Conservation (phyloP, 1,284 basidiomycete species). For the Fomes fomentarius region DNA sequence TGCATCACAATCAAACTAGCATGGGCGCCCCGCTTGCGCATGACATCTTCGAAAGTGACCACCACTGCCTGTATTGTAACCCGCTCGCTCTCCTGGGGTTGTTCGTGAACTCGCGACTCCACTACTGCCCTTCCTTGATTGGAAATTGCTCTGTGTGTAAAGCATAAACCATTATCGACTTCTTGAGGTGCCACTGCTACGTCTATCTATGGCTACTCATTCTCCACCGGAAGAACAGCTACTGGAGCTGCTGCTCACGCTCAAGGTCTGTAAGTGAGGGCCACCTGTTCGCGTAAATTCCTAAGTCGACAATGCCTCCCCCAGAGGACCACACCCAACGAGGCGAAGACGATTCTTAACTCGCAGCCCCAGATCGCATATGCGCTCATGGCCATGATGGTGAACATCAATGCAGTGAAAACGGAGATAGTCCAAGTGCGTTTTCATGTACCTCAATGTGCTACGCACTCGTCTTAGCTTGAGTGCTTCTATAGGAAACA, state of each 20-base stretch:
- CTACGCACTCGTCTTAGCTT: neutral
- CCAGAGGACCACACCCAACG: slow-evolving; percentile 74
- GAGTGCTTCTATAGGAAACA: slow-evolving; percentile 20
- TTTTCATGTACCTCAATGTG: neutral
- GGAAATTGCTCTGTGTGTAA: no score
- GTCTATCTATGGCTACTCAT: slow-evolving; percentile 25
- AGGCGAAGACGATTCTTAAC: slow-evolving; percentile 68
- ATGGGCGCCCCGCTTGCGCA: no score
- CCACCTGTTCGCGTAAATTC: neutral
- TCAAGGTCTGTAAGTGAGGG: slow-evolving; percentile 51
- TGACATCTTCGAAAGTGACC: no score
- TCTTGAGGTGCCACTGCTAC: no score
- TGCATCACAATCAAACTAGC: no score
- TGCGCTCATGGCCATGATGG: slow-evolving; percentile 74
- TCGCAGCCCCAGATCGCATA: slow-evolving; percentile 75
- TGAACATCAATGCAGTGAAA: slow-evolving; percentile 72
- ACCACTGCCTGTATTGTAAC: no score
- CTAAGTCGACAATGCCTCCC: neutral
- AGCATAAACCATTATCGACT: no score
- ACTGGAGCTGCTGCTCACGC: slow-evolving; percentile 65
- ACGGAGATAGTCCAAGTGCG: slow-evolving; percentile 72
- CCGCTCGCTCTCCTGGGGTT: no score
- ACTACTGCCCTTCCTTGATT: no score
- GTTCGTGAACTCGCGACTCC: no score
- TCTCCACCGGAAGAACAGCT: slow-evolving; percentile 58